phyloP scores from a whole-genome alignment of 1,139 yeast species.

The Scheffersomyces illinoinensis region DNA sequence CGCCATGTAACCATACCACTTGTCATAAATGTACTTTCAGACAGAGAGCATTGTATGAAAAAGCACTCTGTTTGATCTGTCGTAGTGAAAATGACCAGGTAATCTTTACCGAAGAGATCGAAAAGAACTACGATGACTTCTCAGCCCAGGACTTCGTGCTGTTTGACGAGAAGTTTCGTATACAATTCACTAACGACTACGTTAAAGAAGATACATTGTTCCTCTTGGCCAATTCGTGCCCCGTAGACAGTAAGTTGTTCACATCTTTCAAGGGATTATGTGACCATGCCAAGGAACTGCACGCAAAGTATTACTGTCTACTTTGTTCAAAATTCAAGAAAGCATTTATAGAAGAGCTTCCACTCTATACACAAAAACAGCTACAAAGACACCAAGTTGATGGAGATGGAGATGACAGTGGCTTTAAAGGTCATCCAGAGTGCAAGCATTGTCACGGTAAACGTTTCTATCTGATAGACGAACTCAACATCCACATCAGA shows the following conservation, averaged over 20 bases:
- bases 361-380: conserved; percentile 59
- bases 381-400: conserved; percentile 67
- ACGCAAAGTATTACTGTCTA: conserved; percentile 65
- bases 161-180: conserved; percentile 44
- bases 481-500: conserved; percentile 77
- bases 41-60: conserved; percentile 77
- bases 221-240: conserved; percentile 61
- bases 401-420: conserved; percentile 59
- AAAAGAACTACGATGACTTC: conserved; percentile 43
- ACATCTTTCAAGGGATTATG: conserved; percentile 56
- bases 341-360: conserved; percentile 73
- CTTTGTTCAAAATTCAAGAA: conserved; percentile 76
- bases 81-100: conserved; percentile 65
- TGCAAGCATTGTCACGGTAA: conserved; percentile 79
- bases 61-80: conserved; percentile 78
- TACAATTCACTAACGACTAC: conserved; percentile 51
- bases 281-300: conserved; percentile 64
- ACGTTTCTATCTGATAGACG: conserved; percentile 88
- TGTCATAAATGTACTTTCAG: conserved; percentile 85
- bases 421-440: conserved; percentile 87
- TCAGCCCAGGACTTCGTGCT: conserved; percentile 27
- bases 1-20: conserved; percentile 83
- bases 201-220: conserved; percentile 47
- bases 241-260: conserved; percentile 47
- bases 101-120: conserved; percentile 55